Conservation (phyloP, 1,284 basidiomycete species). For the Cerrena zonata region DNA sequence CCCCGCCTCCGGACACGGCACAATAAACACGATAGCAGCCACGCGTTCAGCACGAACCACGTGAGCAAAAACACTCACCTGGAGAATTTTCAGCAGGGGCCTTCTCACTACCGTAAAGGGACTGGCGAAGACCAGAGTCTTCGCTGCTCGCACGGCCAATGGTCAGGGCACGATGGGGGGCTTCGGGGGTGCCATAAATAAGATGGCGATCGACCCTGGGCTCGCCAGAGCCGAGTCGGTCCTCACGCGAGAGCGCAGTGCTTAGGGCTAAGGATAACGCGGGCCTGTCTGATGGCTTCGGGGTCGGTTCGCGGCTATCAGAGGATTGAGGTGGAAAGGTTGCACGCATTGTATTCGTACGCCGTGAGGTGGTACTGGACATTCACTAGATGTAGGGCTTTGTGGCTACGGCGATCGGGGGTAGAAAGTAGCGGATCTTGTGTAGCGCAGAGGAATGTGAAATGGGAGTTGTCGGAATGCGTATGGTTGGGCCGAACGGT, state of each 20-base stretch:
- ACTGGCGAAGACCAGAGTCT: background rate
- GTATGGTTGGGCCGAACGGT: too few species aligned
- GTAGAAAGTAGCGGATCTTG: too few species aligned
- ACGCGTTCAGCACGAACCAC: too few species aligned
- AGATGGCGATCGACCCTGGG: background rate
- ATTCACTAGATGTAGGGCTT: background rate
- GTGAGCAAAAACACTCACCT: too few species aligned
- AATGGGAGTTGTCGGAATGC: too few species aligned
- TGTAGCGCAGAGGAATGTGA: too few species aligned
- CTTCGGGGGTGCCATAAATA: constrained; percentile 1
- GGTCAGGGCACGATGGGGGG: background rate
- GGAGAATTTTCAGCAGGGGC: too few species aligned
- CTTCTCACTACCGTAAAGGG: too few species aligned
- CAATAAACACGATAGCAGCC: too few species aligned
- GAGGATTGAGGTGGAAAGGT: background rate
- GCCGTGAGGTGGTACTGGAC: background rate
- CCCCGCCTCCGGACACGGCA: too few species aligned
- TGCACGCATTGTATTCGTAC: background rate
- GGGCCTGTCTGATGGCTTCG: background rate
- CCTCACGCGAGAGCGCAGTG: background rate
- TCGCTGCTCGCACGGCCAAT: background rate
- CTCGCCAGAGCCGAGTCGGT: background rate
- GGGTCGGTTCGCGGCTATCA: background rate
- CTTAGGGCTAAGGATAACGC: background rate
- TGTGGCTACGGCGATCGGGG: too few species aligned